Conservation (phyloP, 768 basidiomycete genomes). For the Flagelloscypha sp. region DNA sequence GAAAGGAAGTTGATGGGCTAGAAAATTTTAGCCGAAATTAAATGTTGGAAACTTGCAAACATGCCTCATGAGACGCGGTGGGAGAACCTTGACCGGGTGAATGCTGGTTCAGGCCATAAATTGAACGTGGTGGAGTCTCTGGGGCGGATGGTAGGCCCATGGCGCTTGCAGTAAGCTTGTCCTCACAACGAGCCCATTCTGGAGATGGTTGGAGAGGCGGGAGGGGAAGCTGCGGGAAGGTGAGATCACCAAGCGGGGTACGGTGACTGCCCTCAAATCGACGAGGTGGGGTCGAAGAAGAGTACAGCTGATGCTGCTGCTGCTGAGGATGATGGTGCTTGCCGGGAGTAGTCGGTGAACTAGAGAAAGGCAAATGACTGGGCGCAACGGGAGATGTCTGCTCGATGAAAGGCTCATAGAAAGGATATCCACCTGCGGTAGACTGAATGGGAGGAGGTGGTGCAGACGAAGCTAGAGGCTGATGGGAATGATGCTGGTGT, state of each 20-base stretch:
- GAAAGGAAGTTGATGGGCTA: slow-evolving; percentile 89
- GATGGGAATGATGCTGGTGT: slow-evolving; percentile 17
- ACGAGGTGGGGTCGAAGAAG: slow-evolving; percentile 3
- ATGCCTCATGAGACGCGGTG: slow-evolving; percentile 39
- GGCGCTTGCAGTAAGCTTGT: too few relatives aligned
- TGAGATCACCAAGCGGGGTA: too few relatives aligned
- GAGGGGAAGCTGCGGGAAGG: neutral
- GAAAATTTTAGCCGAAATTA: too few relatives aligned
- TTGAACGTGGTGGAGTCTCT: too few relatives aligned
- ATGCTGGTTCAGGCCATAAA: neutral
- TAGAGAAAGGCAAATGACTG: slow-evolving; percentile 26
- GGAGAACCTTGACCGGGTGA: neutral
- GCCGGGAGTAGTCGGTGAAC: slow-evolving; percentile 19
- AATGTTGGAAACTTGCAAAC: too few relatives aligned
- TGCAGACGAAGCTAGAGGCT: slow-evolving; percentile 16
- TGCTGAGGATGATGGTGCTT: slow-evolving; percentile 5
- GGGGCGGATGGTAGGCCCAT: too few relatives aligned
- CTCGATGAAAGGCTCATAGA: slow-evolving; percentile 50
- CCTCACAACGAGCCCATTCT: too few relatives aligned
- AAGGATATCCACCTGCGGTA: slow-evolving; percentile 27
- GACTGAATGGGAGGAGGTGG: slow-evolving; percentile 19
- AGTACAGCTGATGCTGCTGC: slow-evolving; percentile 3
- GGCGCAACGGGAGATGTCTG: slow-evolving; percentile 29
- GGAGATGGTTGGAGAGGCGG: neutral
- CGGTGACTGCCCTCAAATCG: too few relatives aligned